Evolutionary conservation across 495 filamentous ascomycete genomes (phyloP), one percentile per base, ranked within the genome.

Genomic region (Copromyces sp.): DNA sequence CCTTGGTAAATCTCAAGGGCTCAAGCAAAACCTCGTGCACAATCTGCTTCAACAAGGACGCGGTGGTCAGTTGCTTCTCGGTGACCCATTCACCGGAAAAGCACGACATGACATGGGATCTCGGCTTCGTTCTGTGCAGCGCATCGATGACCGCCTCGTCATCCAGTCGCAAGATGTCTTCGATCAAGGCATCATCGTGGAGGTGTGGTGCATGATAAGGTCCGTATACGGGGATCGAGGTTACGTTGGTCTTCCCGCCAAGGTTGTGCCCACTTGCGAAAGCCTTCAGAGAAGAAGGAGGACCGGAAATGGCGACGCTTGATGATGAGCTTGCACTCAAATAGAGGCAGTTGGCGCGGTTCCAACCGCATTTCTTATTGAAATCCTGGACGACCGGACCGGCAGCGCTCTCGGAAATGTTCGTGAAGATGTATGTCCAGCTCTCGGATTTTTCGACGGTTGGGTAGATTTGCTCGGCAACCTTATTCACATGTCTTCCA

Each of bases 171-270:
- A 94, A 75, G 61, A 94, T 88, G 70, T 86, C 85, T 53, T 87
- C 85, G 45, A 92, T 82, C 74, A 94, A 88, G 16, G 83, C 82
- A 17, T 82, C 72, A 7, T 83, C 83, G 80, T 93, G 91, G 9
- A 96, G 81, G 79, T 96, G 92, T 1, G 85, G 75, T 14, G 93
- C 92, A 81, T 97, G 94, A 76, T 93, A 96, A 2, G 93, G 92
- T 1, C 90, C 93, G 74, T 91, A 89, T 29, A 96, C 88, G 0
- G 92, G 89, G 59, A 92, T 88, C n/a, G 85, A 85, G 6, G 87
- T 84, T 65, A 65, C 14, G 14, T 65, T 65, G 2, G 86, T 86
- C 75, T 89, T 89, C 69, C 85, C 80, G 69, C 85, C 84, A 38
- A 91, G 81, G 11, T 85, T 74, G 20, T 83, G 80, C n/a, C 81